Evolutionary conservation across 768 basidiomycete species (phyloP), one percentile per base, ranked within the genome.

Genomic region (Suillus subalutaceus): DNA sequence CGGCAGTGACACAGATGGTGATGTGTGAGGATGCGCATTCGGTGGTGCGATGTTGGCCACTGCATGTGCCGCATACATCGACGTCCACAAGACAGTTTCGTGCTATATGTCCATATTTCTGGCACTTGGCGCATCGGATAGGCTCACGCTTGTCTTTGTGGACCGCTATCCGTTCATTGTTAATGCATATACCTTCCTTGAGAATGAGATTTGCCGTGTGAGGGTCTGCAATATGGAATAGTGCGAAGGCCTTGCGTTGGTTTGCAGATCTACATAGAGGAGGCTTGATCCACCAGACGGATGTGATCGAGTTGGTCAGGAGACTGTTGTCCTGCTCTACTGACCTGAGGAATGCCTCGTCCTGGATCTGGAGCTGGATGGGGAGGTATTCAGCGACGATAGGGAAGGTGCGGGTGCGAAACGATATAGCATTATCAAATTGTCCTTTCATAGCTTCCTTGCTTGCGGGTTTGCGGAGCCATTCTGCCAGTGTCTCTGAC

Each of bases 231-330:
- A 79, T 68, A 0, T 64, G 65, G 4, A 79, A 38, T 7, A 78
- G 67, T 0, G 72, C 57, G 55, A 76, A 72, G 0, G 75, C 75
- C 0, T 63, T 63, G 2, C 55, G 53, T 58, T 79, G 79, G 0
- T 43, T 52, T 8, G 40, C 23, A 0, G 13, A 7, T 1, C 75
- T 66, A 1, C 62, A 30, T 10, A 67, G 65, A 0, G 65, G 26
- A 0, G 73, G 68, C 48, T 79, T 79, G 30, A 79, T 74, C 70
- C 68, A 81, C 10, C 65, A 58, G 0, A 70, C 71, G 3, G 32
- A n/a, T 0, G 30, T 35, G 1, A 79, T 70, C 13, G 58, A 37
- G 0, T 65, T 62, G 0, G 26, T 1, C 7, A 18, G 35, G 1
- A 75, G 48, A 37, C 46, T 63, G 30, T 68, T 75, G 26, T 66